These are phyloP conservation scores for Stagonosporopsis rhizophila DNA, from an alignment of 2,329 filamentous ascomycete species.

Conservation along the genomic window DNA sequence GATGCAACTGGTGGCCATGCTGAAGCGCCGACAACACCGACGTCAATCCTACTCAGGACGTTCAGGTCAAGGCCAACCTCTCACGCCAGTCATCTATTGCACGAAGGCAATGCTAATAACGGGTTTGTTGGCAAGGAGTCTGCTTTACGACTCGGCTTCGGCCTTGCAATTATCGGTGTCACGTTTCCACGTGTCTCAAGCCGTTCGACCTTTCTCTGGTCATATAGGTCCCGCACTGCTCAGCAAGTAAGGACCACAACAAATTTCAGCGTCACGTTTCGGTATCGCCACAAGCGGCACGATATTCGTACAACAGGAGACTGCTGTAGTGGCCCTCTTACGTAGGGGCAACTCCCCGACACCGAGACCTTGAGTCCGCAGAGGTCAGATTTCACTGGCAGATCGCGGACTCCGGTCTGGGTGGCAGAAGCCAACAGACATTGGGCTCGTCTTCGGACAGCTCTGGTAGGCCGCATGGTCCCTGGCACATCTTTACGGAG, in stretches of 20 bases:
- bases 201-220: slow-evolving; percentile 20
- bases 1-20: slow-evolving; percentile 15
- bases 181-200: slow-evolving; percentile 8
- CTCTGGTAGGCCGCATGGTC: slow-evolving; percentile 41
- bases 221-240: slow-evolving; percentile 7
- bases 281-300: background rate
- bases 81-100: background rate
- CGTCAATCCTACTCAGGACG: background rate
- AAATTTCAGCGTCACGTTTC: background rate
- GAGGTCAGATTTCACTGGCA: slow-evolving; percentile 35
- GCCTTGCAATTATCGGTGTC: slow-evolving; percentile 12
- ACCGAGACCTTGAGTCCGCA: slow-evolving; percentile 24
- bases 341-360: slow-evolving; percentile 42
- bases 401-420: slow-evolving; percentile 29
- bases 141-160: slow-evolving; percentile 12
- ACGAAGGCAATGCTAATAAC: background rate
- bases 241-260: background rate
- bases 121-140: slow-evolving; percentile 22
- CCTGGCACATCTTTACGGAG: slow-evolving; percentile 41
- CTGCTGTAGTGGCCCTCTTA: slow-evolving; percentile 24
- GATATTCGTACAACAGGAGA: background rate
- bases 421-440: slow-evolving; percentile 47
- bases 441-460: slow-evolving; percentile 26
- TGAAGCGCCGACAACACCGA: background rate
- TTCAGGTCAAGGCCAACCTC: background rate